These are phyloP conservation scores for Coniochaeta ligniaria DNA, from an alignment of 2,329 filamentous ascomycete species.

Conservation along the genomic window DNA sequence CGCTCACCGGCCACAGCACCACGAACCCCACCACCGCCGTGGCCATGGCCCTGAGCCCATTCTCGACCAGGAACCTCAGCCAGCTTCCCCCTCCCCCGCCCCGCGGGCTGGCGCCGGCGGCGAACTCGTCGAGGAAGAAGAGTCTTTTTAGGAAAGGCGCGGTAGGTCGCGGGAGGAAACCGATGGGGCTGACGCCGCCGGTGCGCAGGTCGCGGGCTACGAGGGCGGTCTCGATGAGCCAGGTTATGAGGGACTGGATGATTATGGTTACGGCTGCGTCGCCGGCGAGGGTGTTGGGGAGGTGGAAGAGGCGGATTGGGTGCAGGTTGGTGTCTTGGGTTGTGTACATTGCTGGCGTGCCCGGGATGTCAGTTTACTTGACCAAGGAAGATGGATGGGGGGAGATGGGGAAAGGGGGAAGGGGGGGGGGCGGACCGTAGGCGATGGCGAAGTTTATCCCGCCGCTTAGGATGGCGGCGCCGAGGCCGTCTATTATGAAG, in stretches of 20 bases:
- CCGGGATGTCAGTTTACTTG: background rate
- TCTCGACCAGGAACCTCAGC: slow-evolving; percentile 25
- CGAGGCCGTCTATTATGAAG: slow-evolving; percentile 37
- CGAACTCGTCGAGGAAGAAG: slow-evolving; percentile 26
- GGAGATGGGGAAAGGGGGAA: background rate
- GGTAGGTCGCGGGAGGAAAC: slow-evolving; percentile 30
- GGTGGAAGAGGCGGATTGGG: slow-evolving; percentile 38
- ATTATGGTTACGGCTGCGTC: slow-evolving; percentile 45
- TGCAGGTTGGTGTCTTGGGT: slow-evolving; percentile 23
- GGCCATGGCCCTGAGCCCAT: slow-evolving; percentile 26
- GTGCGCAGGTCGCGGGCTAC: slow-evolving; percentile 38
- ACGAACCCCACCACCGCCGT: slow-evolving; percentile 30
- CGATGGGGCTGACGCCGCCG: slow-evolving; percentile 38
- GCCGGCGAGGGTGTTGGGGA: slow-evolving; percentile 43
- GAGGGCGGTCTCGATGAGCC: slow-evolving; percentile 40
- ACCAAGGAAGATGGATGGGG: background rate
- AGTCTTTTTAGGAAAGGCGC: slow-evolving; percentile 30
- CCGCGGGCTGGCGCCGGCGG: background rate
- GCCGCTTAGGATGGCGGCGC: slow-evolving; percentile 37
- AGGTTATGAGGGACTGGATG: slow-evolving; percentile 42
- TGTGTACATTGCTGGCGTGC: slow-evolving; percentile 38
- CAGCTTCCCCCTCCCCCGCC: no score
- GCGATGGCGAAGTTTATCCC: slow-evolving; percentile 45
- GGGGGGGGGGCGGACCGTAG: slow-evolving; percentile 28
- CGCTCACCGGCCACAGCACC: slow-evolving; percentile 32